Conservation (phyloP, 768 basidiomycete genomes). For the Amanita fuliginea region DNA sequence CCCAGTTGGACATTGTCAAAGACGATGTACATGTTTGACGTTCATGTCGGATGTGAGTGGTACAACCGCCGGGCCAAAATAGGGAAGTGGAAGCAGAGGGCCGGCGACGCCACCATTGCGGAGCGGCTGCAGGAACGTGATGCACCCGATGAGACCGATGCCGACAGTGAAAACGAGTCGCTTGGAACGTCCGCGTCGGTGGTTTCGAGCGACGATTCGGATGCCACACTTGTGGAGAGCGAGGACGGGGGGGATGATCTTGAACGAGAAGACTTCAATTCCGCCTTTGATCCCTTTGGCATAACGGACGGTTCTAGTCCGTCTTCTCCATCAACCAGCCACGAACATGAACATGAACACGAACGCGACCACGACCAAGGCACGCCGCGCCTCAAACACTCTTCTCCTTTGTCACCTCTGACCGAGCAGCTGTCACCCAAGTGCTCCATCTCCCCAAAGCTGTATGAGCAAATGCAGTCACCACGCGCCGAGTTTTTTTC, state of each 20-base stretch:
- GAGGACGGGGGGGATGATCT: conserved; percentile 25
- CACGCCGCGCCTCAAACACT: conserved; percentile 1
- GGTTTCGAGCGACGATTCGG: conserved; percentile 38
- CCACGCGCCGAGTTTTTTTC: conserved; percentile 5
- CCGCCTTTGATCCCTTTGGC: conserved; percentile 4
- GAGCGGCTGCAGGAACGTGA: conserved; percentile 8
- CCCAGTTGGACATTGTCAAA: conserved; percentile 60
- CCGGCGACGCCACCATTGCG: not conserved
- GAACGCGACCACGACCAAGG: not conserved
- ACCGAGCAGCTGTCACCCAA: not conserved
- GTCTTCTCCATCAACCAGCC: not conserved
- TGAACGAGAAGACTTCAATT: conserved; percentile 8
- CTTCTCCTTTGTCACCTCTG: not conserved
- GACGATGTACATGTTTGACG: conserved; percentile 50
- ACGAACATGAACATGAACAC: too few species aligned
- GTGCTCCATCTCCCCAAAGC: not conserved
- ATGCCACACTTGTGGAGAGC: conserved; percentile 45
- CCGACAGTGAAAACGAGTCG: conserved; percentile 21
- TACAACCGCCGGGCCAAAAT: not conserved
- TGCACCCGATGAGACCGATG: conserved; percentile 16
- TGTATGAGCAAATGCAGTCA: not conserved
- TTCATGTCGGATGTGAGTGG: conserved; percentile 23
- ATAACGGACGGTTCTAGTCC: not conserved
- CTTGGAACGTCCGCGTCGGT: conserved; percentile 22
- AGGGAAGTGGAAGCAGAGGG: not conserved